Evolutionary conservation across 176 grass and related monocot species (phyloP).

Genomic region (Eragrostis nindensis): DNA sequence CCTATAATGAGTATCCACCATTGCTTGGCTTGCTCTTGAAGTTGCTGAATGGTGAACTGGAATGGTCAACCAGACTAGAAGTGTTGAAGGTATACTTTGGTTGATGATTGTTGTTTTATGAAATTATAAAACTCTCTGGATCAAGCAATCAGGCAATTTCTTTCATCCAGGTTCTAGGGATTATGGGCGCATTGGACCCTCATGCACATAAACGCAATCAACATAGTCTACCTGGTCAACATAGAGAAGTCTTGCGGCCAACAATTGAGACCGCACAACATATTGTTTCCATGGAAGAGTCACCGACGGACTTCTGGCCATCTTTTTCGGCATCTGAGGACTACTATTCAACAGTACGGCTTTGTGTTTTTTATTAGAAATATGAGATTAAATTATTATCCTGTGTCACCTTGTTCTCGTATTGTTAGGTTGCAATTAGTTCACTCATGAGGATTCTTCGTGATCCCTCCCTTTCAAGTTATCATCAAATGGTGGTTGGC

Average conservation of each 20-base stretch:
- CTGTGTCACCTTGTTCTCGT: conserved; percentile 35
- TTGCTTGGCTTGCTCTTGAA: conserved; percentile 98
- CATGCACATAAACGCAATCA: conserved; percentile 96
- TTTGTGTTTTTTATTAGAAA: conserved; percentile 34
- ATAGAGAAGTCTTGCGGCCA: conserved; percentile 68
- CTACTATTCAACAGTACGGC: conserved; percentile 94
- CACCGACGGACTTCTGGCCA: conserved; percentile 92
- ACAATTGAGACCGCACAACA: conserved; percentile 83
- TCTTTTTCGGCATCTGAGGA: conserved; percentile 94
- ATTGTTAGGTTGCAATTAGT: conserved; percentile 86
- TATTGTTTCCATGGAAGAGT: conserved; percentile 98
- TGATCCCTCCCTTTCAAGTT: conserved; percentile 98
- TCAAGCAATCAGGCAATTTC: conserved; percentile 10
- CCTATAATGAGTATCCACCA: conserved; percentile 89
- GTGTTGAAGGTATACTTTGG: conserved; percentile 80
- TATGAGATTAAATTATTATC: neutral
- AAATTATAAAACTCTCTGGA: neutral
- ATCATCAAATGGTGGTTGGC: conserved; percentile 95
- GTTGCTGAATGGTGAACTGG: conserved; percentile 95
- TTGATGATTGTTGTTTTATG: conserved; percentile 20
- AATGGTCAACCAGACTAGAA: conserved; percentile 97
- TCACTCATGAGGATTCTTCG: conserved; percentile 95
- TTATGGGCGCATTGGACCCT: conserved; percentile 98
- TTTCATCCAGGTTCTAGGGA: conserved; percentile 85
- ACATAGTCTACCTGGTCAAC: conserved; percentile 77